Evolutionary conservation across 2,329 filamentous ascomycete genomes (phyloP), one percentile per base, ranked within the genome.

Genomic region (Leptographium galeiforme): DNA sequence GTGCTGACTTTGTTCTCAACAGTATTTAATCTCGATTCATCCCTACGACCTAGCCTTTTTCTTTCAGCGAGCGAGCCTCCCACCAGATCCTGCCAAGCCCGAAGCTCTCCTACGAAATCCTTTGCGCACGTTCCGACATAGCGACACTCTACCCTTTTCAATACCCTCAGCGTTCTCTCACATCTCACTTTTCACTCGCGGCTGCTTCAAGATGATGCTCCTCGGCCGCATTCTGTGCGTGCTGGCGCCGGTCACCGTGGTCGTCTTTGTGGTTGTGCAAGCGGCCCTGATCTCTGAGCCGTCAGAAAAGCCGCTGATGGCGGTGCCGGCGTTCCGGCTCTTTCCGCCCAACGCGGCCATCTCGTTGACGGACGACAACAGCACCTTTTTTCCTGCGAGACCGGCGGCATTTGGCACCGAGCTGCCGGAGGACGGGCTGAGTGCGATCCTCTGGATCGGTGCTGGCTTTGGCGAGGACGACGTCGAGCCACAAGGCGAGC

Each of bases 261-360:
- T 48, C 8, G 41, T 52, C n/a, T 55, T 57, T 25, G 34, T 55
- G 38, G 16, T 56, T 6, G 48, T 51, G 14, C 49, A 49, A 2
- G 41, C 53, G 30, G 48, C 50, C 34, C 10, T 34, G 7, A 38
- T 48, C 10, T 38, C 47, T 0, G 49, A 33, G 30, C 18, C 18
- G 41, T 25, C 25, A 25, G 25, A 25, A 25, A 50, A 32, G 18
- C 41, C 12, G 11, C 40, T 43, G n/a, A 39, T 38, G 8, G 11
- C 33, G 8, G 52, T 50, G 33, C 52, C 48, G 5, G 53, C 52
- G 5, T 87, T 90, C 58, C 89, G 88, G 19, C 81, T 98, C 25
- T 98, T 98, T 66, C 90, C 91, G 6, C 90, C 90, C 4, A 95
- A 93, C 59, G 93, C 93, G 48, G 87, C 94, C 62, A 96, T 98